Evolutionary conservation across 768 basidiomycete species (phyloP), one percentile per base, ranked within the genome.

Genomic region (Calocybe cyanea): DNA sequence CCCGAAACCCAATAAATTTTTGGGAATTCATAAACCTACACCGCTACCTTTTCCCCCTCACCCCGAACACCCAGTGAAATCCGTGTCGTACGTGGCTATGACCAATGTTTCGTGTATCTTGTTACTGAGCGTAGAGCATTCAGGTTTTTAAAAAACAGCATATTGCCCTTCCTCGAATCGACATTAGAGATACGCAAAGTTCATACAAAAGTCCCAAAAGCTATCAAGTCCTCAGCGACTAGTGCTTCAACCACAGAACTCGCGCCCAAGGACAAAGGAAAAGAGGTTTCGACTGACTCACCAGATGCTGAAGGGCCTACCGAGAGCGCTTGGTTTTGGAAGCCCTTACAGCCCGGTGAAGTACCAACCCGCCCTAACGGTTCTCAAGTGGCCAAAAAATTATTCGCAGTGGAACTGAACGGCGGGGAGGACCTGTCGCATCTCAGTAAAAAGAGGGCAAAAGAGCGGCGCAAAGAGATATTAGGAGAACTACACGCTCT

Each of bases 91-190:
- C 37, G 70, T 17, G 14, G 11, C 14, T 15, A 9, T 10, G 10
- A 14, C 28, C 34, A 15, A 11, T 17, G 23, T 13, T 35, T 17
- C 28, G 18, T 15, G 15, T 14, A 5, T 28, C 11, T 28, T 6
- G 11, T 5, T 28, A 28, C 25, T 28, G 11, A 28, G n/a, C n/a
- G n/a, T n/a, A n/a, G 25, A 28, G 25, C 25, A 28, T 18, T 21
- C 13, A 83, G 82, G 20, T 83, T 78, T 54, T 60, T 86, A 32
- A 85, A 83, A 59, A 66, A 54, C 15, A 59, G 66, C 11, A 64
- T 85, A 5, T 66, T 86, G 1, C 71, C 71, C 0, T 63, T 71
- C 10, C 65, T 85, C 18, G 65, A 61, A 13, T 69, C 64, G 0
- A 57, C 61, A 11, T 63, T 67, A 17, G 66, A 71, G 32, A 58